Evolutionary conservation across 306 rosid genomes (phyloP).

Genomic region (Purshia tridentata): DNA sequence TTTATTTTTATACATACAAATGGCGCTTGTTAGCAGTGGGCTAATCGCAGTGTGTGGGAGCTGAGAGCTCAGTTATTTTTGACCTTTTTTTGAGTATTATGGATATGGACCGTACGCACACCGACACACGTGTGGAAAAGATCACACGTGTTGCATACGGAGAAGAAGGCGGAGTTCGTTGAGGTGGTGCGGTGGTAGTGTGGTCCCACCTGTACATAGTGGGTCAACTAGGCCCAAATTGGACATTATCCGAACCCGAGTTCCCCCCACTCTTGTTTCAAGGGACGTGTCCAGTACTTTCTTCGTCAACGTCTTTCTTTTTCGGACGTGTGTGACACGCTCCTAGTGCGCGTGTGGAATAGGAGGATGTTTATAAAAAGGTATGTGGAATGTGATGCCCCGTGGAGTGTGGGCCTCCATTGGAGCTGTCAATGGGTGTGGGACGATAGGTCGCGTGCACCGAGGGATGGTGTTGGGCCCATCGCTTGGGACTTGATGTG

Average conservation of each 20-base stretch:
- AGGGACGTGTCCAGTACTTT: rapidly evolving
- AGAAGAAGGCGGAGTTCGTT: slow-evolving; percentile 29
- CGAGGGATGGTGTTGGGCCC: slow-evolving; percentile 6
- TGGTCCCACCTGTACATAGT: slow-evolving; percentile 34
- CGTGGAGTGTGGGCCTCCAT: slow-evolving; percentile 32
- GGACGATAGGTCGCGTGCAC: slow-evolving; percentile 31
- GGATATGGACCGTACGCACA: slow-evolving; percentile 4
- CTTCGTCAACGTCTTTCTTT: background rate
- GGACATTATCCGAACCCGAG: slow-evolving; percentile 3
- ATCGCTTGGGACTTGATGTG: slow-evolving; percentile 15
- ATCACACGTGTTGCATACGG: slow-evolving; percentile 17
- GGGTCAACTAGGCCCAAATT: slow-evolving; percentile 31
- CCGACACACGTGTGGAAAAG: background rate
- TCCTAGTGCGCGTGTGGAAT: background rate
- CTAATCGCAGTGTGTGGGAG: no score
- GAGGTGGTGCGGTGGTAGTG: slow-evolving; percentile 18
- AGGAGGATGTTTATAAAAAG: no score
- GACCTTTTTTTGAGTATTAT: no score
- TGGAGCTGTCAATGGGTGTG: slow-evolving; percentile 32
- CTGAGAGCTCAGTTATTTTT: no score
- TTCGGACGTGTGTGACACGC: background rate
- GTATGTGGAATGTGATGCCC: slow-evolving; percentile 22
- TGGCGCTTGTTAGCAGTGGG: no score
- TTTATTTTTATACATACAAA: no score
- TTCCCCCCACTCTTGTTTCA: background rate